A percentile compares a stretch with the other conserved stretches of the same genome.
These are phyloP conservation scores for Mycena sanguinolenta DNA, from an alignment of 768 basidiomycete species.

Conservation along the genomic window DNA sequence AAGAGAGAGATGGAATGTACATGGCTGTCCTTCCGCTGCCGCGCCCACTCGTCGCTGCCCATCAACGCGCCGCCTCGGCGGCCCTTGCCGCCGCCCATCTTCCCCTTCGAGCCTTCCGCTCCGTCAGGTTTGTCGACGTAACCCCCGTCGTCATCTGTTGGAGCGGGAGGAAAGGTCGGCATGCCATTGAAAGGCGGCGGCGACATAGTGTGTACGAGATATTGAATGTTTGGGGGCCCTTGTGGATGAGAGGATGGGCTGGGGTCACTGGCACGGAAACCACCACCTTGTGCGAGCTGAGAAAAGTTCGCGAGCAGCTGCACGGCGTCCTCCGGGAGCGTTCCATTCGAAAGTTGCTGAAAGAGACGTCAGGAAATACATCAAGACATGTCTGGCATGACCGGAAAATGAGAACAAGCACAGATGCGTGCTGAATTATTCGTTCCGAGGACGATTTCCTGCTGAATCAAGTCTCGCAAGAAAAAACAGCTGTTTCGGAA, in stretches of 20 bases:
- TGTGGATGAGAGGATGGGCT: slow-evolving; percentile 80
- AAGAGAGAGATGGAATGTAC: slow-evolving; percentile 55
- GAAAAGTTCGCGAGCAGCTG: slow-evolving; percentile 46
- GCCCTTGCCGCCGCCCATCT: slow-evolving; percentile 53
- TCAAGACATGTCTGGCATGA: background rate
- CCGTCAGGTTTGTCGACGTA: slow-evolving; percentile 41
- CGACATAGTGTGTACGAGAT: slow-evolving; percentile 48
- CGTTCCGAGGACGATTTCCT: background rate
- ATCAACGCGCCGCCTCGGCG: slow-evolving; percentile 70
- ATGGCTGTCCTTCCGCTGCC: slow-evolving; percentile 87
- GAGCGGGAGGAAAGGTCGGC: slow-evolving; percentile 51
- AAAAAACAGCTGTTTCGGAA: no score
- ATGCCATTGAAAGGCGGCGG: slow-evolving; percentile 52
- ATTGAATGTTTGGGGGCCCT: slow-evolving; percentile 74
- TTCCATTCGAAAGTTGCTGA: slow-evolving; percentile 34
- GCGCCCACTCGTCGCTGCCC: slow-evolving; percentile 84
- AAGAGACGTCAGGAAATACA: background rate
- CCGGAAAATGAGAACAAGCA: no score
- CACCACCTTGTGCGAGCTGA: slow-evolving; percentile 49
- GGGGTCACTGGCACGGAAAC: slow-evolving; percentile 73
- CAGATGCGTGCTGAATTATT: background rate
- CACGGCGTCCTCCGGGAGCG: slow-evolving; percentile 45
- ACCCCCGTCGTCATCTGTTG: slow-evolving; percentile 45
- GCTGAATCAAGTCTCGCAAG: background rate
- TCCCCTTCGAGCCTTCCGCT: slow-evolving; percentile 40